Base-by-base conservation (phyloP, 257 asterid species). In the Nicotiana knightiana region DNA sequence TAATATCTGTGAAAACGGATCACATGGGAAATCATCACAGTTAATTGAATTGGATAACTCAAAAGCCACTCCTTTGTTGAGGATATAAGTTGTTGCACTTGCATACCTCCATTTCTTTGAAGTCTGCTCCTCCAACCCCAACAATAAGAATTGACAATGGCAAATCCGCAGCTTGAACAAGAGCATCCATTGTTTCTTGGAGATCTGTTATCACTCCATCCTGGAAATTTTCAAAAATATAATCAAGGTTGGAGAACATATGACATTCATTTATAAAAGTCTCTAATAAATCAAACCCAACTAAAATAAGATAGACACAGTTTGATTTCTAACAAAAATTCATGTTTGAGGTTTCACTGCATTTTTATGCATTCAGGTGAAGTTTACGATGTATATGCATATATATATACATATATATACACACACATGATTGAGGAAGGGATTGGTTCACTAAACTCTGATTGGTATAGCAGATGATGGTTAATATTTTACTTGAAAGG, bases 61-160 rank as follows among this genome's bases (percentile, higher is more conserved):
- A 65, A 58, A 81, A 73, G 1, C 8, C 17, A 37, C 46, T 37
- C 11, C 21, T 33, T 21, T 21, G 76, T 77, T 63, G 21, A 82
- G 51, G 78, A 54, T 17, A 79, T 57, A 76, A 80, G 82, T 81
- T 46, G 67, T 82, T 57, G 77, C 76, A 53, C 67, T 77, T 9
- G 84, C 71, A 58, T 86, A 96, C 99, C 97, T 96, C 99, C 99
- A 96, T 96, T 88, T 96, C 98, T 82, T 92, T 92, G 76, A 90
- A 96, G 87, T 96, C 99, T 13, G 99, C 99, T 81, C 99, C 99
- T 85, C 99, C 99, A 76, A 96, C 99, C 77, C 98, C 99, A 66
- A 96, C 95, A 67, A 93, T 96, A 13, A 96, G 93, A 84, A 96
- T 92, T 82, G 99, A 96, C 90, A 96, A 81, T 64, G 99, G 98